A percentile compares a stretch with the other conserved stretches of the same genome.
Conservation (phyloP, 768 basidiomycete species). For the Obba rivulosa region DNA sequence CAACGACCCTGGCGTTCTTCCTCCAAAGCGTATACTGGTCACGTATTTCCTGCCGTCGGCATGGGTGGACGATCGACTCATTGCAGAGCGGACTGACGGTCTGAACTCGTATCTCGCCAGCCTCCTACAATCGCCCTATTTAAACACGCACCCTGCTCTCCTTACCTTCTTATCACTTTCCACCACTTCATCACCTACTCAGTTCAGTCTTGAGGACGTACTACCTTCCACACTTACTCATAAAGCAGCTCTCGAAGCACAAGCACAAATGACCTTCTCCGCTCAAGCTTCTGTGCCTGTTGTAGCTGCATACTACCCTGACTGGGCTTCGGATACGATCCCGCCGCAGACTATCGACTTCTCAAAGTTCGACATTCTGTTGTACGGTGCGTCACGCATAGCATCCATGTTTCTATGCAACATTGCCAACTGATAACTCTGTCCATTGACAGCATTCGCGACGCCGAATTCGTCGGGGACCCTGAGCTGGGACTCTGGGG, state of each 20-base stretch:
- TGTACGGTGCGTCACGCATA: constrained; percentile 45
- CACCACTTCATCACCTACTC: constrained; percentile 11
- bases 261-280: constrained; percentile 14
- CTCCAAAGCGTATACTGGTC: constrained; percentile 46
- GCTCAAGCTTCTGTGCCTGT: constrained; percentile 27
- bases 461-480: constrained; percentile 53
- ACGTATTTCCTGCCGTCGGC: constrained; percentile 45
- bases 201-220: constrained; percentile 40
- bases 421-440: neutral
- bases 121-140: constrained; percentile 33
- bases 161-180: constrained; percentile 33
- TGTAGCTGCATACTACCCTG: constrained; percentile 43
- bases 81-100: constrained; percentile 46
- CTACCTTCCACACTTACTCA: constrained; percentile 42
- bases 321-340: constrained; percentile 42
- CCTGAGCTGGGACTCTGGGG: constrained; percentile 47
- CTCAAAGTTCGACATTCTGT: constrained; percentile 60
- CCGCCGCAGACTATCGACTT: constrained; percentile 59
- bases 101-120: constrained; percentile 37
- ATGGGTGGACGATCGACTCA: constrained; percentile 49
- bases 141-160: constrained; percentile 29
- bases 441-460: constrained; percentile 53
- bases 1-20: constrained; percentile 35
- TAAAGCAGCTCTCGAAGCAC: constrained; percentile 25
- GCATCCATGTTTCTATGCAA: neutral